Conservation (phyloP, 2,329 filamentous ascomycete species). For the Ambrosiella xylebori region DNA sequence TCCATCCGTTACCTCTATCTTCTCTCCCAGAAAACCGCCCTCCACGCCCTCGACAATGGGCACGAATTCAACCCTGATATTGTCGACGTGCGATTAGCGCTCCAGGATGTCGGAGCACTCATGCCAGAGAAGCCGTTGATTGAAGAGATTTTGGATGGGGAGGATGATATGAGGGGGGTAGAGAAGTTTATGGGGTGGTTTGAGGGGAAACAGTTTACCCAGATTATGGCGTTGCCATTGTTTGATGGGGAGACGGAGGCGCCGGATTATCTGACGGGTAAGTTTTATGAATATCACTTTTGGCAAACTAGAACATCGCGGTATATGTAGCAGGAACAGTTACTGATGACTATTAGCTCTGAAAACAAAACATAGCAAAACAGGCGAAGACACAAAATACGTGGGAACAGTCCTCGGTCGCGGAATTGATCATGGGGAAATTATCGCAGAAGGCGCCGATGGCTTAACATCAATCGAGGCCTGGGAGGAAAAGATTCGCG, state of each 20-base stretch:
- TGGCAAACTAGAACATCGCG: background rate
- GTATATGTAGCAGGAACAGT: background rate
- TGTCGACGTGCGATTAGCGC: slow-evolving; percentile 68
- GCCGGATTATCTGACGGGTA: slow-evolving; percentile 54
- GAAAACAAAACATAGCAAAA: slow-evolving; percentile 86
- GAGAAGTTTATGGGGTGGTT: slow-evolving; percentile 70
- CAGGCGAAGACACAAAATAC: slow-evolving; percentile 72
- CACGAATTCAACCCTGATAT: slow-evolving; percentile 35
- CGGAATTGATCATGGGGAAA: slow-evolving; percentile 48
- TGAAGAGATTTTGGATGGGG: slow-evolving; percentile 50
- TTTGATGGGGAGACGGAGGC: slow-evolving; percentile 47
- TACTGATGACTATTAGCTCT: slow-evolving; percentile 33
- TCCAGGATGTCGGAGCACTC: slow-evolving; percentile 65
- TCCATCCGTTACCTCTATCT: slow-evolving; percentile 63
- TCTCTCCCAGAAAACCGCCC: slow-evolving; percentile 55
- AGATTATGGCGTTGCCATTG: slow-evolving; percentile 66
- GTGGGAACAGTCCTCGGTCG: slow-evolving; percentile 70
- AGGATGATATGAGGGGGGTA: slow-evolving; percentile 65
- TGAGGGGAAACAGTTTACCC: slow-evolving; percentile 51
- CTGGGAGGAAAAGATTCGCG: slow-evolving; percentile 36
- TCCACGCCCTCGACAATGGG: slow-evolving; percentile 52
- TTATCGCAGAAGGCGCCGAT: slow-evolving; percentile 60
- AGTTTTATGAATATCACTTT: background rate
- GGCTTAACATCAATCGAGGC: slow-evolving; percentile 43
- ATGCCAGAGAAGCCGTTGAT: slow-evolving; percentile 47